Percentiles rank a stretch among this genome's conserved stretches.
Conservation (phyloP, 2,329 filamentous ascomycete species). For the Paecilomyces sp. region DNA sequence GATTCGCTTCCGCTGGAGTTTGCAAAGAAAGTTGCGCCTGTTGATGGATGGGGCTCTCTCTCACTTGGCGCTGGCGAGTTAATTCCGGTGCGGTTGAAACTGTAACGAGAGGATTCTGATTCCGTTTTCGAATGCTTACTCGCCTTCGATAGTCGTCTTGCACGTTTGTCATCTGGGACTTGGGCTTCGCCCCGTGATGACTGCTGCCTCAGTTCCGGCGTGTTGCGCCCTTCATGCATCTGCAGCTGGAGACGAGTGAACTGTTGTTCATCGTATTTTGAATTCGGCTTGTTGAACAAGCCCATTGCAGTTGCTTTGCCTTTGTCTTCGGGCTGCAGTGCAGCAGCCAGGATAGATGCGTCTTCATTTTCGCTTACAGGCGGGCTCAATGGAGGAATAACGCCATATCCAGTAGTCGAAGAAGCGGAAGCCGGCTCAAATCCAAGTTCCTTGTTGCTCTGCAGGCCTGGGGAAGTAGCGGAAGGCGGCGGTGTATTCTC, state of each 20-base stretch:
- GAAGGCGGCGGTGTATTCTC: slow-evolving; percentile 38
- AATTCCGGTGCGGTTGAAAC: slow-evolving; percentile 15
- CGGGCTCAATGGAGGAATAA: slow-evolving; percentile 57
- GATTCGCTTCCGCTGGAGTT: slow-evolving; percentile 31
- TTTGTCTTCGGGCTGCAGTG: slow-evolving; percentile 66
- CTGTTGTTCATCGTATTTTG: slow-evolving; percentile 76
- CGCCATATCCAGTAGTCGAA: slow-evolving; percentile 22
- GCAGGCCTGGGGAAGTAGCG: slow-evolving; percentile 30
- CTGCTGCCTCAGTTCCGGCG: slow-evolving; percentile 39
- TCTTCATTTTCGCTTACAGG: slow-evolving; percentile 68
- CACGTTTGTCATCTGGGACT: slow-evolving; percentile 16
- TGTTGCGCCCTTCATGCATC: slow-evolving; percentile 67
- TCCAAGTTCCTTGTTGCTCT: slow-evolving; percentile 27
- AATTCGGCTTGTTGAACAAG: slow-evolving; percentile 63
- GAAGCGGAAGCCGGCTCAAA: slow-evolving; percentile 21
- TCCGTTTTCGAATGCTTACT: slow-evolving; percentile 30
- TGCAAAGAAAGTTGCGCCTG: slow-evolving; percentile 25
- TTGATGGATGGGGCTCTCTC: slow-evolving; percentile 18
- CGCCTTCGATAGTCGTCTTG: slow-evolving; percentile 28
- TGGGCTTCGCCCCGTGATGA: slow-evolving; percentile 16
- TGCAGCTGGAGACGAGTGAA: slow-evolving; percentile 76
- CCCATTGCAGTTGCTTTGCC: slow-evolving; percentile 75
- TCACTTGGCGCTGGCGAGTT: slow-evolving; percentile 17
- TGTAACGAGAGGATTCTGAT: slow-evolving; percentile 32
- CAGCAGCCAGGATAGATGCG: slow-evolving; percentile 49